Evolutionary conservation across 2,329 filamentous ascomycete genomes (phyloP).

Genomic region (Aspergillus hiratsukae): DNA sequence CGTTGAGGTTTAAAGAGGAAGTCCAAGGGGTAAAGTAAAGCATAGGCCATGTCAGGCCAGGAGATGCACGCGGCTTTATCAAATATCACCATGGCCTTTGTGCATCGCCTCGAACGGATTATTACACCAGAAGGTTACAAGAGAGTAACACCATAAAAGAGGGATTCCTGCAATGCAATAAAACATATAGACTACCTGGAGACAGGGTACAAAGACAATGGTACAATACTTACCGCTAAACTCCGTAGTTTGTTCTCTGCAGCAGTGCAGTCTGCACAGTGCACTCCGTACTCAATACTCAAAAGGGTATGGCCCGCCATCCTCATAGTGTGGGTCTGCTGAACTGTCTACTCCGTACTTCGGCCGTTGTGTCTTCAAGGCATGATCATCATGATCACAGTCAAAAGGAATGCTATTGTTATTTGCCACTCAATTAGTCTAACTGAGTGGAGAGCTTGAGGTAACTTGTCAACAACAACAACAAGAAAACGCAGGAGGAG

Average conservation of each 20-base stretch:
- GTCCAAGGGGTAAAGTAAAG: constrained; percentile 12
- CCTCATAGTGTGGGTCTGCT: neutral
- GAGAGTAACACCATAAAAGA: neutral
- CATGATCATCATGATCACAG: neutral
- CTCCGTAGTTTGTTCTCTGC: neutral
- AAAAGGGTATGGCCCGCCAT: neutral
- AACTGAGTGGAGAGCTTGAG: neutral
- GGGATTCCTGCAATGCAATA: neutral
- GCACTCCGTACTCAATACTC: too few species aligned
- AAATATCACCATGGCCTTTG: neutral
- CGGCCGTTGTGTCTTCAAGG: neutral
- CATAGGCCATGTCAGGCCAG: too few species aligned
- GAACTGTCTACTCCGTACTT: neutral
- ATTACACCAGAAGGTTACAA: neutral
- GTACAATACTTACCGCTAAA: neutral
- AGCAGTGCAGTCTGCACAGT: too few species aligned
- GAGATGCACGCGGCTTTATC: neutral
- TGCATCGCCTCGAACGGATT: neutral
- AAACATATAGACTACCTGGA: neutral
- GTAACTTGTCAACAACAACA: neutral
- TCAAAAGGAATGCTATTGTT: neutral
- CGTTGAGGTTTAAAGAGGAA: constrained; percentile 9
- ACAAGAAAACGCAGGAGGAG: neutral
- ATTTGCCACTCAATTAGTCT: neutral
- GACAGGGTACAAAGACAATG: neutral